Evolutionary conservation across 2,329 filamentous ascomycete species (phyloP).

Genomic region (Cercospora citrullina): DNA sequence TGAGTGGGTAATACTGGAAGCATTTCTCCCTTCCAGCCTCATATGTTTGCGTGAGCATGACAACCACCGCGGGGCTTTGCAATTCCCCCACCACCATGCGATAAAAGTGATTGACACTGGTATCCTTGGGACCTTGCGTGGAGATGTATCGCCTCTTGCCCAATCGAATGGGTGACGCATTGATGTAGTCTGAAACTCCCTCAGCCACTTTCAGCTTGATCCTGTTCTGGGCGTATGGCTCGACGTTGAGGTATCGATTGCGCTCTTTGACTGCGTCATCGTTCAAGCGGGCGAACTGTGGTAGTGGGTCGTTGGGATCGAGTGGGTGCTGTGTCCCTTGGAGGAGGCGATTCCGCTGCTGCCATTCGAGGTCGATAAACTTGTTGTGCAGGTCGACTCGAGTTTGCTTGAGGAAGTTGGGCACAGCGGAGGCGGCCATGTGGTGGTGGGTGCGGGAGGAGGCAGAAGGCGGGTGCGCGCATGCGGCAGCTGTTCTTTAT

Average conservation of each 20-base stretch:
- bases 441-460: slow-evolving; percentile 16
- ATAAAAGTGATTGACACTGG: slow-evolving; percentile 81
- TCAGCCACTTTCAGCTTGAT: slow-evolving; percentile 76
- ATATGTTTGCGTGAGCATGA: slow-evolving; percentile 90
- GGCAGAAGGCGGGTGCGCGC: slow-evolving; percentile 9
- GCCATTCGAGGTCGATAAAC: slow-evolving; percentile 63
- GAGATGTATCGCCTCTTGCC: slow-evolving; percentile 71
- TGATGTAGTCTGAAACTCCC: slow-evolving; percentile 57
- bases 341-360: slow-evolving; percentile 56
- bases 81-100: slow-evolving; percentile 80
- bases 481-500: slow-evolving; percentile 16
- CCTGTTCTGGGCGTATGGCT: slow-evolving; percentile 84
- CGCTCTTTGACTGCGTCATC: slow-evolving; percentile 60
- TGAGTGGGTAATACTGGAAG: slow-evolving; percentile 71
- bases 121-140: slow-evolving; percentile 78
- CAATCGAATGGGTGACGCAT: slow-evolving; percentile 50
- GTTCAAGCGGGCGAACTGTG: slow-evolving; percentile 60
- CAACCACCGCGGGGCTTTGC: slow-evolving; percentile 65
- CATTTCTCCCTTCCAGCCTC: slow-evolving; percentile 81
- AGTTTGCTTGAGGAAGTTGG: slow-evolving; percentile 56
- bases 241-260: slow-evolving; percentile 87
- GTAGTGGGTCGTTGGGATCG: slow-evolving; percentile 46
- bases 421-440: slow-evolving; percentile 19
- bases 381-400: slow-evolving; percentile 59
- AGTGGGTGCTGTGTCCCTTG: slow-evolving; percentile 44